Base-by-base conservation (phyloP, 2,329 filamentous ascomycete genomes). In the Fusarium armeniacum region DNA sequence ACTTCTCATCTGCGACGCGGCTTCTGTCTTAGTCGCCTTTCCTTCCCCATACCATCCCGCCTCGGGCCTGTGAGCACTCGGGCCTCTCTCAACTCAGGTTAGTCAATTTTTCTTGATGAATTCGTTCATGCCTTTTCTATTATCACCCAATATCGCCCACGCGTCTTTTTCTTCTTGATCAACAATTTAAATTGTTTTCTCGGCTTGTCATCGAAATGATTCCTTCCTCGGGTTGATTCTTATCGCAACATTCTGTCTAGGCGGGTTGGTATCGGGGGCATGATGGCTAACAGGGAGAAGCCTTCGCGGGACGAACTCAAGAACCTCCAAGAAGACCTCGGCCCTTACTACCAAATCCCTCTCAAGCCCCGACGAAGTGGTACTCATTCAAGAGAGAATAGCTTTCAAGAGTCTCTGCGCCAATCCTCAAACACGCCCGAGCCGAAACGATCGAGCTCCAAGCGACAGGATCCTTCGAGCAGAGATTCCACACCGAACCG, bases 281-380 rank as follows among this genome's bases (percentile, higher is more conserved):
- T 60, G 73, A 77, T 79, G 77, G 76, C 78, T 79, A 78, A 79
- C 76, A 73, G 65, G 65, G 75, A 75, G 64, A 76, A 73, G 73
- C 74, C 75, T 71, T 67, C 73, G 64, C 71, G 73, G 72, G 75
- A 74, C 69, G 77, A 79, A 72, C 61, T 79, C 68, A 75, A 74
- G 63, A 76, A 76, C 43, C 78, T 79, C 62, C 69, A 72, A 47
- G 77, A 79, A 70, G 73, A 79, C 49, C 77, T 79, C 51, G 78
- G 78, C 11, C 76, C 77, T 15, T 78, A 76, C 56, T 79, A 76
- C 62, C 73, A 77, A 38, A 68, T 73, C 57, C 70, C 73, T 26
- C 59, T 74, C 13, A 70, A 72, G 38, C 71, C 69, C 22, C 65
- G 73, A 58, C 62, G 75, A 63, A 73, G 67, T 47, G 64, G 63